These are phyloP conservation scores for Naganishia friedmannii DNA, from an alignment of 768 basidiomycete genomes.

Conservation along the genomic window DNA sequence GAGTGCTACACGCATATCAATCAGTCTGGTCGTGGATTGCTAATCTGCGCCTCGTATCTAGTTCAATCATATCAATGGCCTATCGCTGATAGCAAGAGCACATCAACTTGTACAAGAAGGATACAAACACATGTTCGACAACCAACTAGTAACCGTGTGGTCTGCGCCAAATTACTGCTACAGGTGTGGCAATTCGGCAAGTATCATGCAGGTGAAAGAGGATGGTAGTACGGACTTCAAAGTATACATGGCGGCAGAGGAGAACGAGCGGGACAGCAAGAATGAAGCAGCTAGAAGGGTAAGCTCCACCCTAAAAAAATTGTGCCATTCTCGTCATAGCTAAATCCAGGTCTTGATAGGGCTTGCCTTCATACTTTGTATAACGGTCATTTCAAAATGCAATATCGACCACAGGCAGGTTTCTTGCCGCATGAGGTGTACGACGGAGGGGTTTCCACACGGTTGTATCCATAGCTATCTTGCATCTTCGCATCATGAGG, in stretches of 20 bases:
- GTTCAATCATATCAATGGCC: slow-evolving; percentile 91
- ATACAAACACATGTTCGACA: slow-evolving; percentile 52
- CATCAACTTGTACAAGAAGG: slow-evolving; percentile 77
- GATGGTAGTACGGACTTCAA: slow-evolving; percentile 64
- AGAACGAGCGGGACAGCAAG: slow-evolving; percentile 81
- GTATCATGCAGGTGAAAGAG: slow-evolving; percentile 78
- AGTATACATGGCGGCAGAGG: slow-evolving; percentile 80
- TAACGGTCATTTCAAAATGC: slow-evolving; percentile 13
- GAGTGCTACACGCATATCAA: slow-evolving; percentile 18
- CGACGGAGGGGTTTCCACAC: neutral
- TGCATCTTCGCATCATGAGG: slow-evolving; percentile 11
- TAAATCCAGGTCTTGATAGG: slow-evolving; percentile 11
- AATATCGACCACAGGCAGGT: neutral
- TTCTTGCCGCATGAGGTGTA: slow-evolving; percentile 4
- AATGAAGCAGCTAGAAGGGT: slow-evolving; percentile 70
- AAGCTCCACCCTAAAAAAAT: slow-evolving; percentile 43
- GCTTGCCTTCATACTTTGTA: slow-evolving; percentile 35
- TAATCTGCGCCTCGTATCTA: slow-evolving; percentile 42
- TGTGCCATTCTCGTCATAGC: neutral
- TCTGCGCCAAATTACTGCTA: slow-evolving; percentile 97
- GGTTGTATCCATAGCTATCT: slow-evolving; percentile 24
- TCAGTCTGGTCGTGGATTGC: neutral
- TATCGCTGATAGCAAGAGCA: slow-evolving; percentile 84
- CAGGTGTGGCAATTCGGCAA: slow-evolving; percentile 78
- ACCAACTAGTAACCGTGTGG: slow-evolving; percentile 87